Evolutionary conservation across 306 rosid genomes (phyloP), one percentile per base, ranked within the genome.

Genomic region (Benincasa hispida): DNA sequence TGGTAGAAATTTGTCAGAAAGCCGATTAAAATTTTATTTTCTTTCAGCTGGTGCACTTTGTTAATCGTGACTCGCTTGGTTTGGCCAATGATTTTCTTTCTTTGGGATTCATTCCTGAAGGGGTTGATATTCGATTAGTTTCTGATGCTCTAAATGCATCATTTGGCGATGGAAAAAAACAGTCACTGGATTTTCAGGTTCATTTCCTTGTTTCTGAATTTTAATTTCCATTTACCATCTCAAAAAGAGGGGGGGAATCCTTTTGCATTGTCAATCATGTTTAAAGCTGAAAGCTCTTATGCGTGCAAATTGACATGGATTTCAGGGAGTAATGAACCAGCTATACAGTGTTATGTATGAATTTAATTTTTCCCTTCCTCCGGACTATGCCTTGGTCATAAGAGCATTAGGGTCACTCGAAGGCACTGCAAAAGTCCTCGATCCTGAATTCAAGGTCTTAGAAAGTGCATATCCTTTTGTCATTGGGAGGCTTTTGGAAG

Each of bases 31-130:
- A 76, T 75, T 80, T 72, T 77, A 76, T 78, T 82, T 53, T 78
- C 84, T 90, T 84, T 86, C 99, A 94, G 99, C 94, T 92, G 79
- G 99, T 94, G 87, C 99, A 94, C 92, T 94, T 85, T 72, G 97
- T 92, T 85, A 94, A 94, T 79, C 97, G 92, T 39, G 99, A 94
- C 86, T 89, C 99, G 69, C 86, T 90, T 86, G 90, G 99, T 83
- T 87, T 94, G 91, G 99, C 96, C 82, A 94, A 90, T 86, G 99
- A 94, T 85, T 94, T 87, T 78, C 95, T 92, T 81, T 94, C 97
- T 45, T 83, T 92, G 90, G 99, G 97, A 90, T 94, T 94, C 79
- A 76, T 94, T 81, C 95, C 96, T 83, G 99, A 94, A 86, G 97
- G 88, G 77, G 87, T 80, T 72, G 91, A 90, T 74, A 55, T 89